These are phyloP conservation scores for Pseudogymnoascus sp. DNA, from an alignment of 2,329 filamentous ascomycete genomes.

Conservation along the genomic window DNA sequence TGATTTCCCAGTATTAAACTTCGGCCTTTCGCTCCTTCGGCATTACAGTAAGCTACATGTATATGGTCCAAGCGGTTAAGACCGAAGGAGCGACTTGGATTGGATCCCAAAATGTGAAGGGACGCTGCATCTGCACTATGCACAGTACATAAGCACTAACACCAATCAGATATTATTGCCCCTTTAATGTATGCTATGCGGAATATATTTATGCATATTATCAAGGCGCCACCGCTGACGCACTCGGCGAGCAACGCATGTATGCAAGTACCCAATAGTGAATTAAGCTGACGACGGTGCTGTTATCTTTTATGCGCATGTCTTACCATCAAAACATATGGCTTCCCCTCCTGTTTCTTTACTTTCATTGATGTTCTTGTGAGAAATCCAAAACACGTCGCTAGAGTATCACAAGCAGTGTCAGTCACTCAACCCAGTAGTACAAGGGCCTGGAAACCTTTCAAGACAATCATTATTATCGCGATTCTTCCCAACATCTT, in stretches of 20 bases:
- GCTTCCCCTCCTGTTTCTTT: background rate
- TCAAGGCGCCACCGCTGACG: background rate
- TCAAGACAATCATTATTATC: background rate
- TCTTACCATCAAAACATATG: background rate
- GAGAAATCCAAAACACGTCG: background rate
- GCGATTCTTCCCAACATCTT: background rate
- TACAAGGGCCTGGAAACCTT: background rate
- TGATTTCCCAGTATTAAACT: background rate
- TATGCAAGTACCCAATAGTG: background rate
- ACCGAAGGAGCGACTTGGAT: background rate
- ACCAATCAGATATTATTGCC: background rate
- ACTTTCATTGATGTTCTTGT: background rate
- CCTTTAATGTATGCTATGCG: background rate
- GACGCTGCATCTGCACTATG: background rate
- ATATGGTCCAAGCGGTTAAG: background rate
- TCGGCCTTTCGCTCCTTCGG: conserved; percentile 3
- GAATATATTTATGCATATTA: background rate
- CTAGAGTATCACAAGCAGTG: background rate
- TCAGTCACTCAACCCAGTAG: background rate
- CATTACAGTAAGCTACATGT: background rate
- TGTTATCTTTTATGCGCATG: background rate
- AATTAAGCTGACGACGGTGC: background rate
- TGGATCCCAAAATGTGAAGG: background rate
- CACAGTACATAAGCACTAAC: background rate
- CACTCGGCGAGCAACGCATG: background rate